Base-by-base conservation (phyloP, 108 stramenopile genomes). In the Stephanodiscus triporus region DNA sequence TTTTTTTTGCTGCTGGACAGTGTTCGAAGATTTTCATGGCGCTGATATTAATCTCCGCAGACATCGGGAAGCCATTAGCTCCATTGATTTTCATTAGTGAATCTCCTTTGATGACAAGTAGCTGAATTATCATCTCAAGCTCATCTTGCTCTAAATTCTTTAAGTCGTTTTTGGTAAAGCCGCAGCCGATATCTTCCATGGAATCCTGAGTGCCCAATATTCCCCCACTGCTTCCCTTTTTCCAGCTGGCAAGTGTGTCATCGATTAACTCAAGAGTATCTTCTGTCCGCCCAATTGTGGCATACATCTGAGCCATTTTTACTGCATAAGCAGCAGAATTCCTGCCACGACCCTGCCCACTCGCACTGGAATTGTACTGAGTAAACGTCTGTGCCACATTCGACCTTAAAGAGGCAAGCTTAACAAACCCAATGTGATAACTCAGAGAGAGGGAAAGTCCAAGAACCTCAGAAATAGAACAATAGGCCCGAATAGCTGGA, bases 231-330 rank as follows among this genome's bases (percentile, higher is more conserved):
- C 66, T 72, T 8, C 54, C 64, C 20, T 29, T 34, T 26, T 65
- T 72, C 62, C 70, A 78, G 22, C 56, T 23, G 32, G 48, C 49
- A 2, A 78, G 71, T 22, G 70, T 72, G 37, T 78, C 77, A 9
- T 78, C 77, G 2, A 78, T 51, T 0, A 78, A 42, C 38, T 72
- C 42, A 16, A 78, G 24, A 4, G 71, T 66, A 23, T 78, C 71
- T 24, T 78, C 77, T 14, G 37, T 51, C 42, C 64, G 32, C 13
- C 77, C 77, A 2, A 78, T 78, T 38, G 72, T 78, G 20, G 51
- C 22, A 32, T 78, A 78, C 77, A 78, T 78, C 37, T 78, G 71
- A 16, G 71, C 71, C 77, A 78, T 78, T 49, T 62, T 64, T 10
- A 78, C 64, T 6, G 77, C 77, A 49, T 66, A 66, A 9, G 71